Evolutionary conservation across 257 asterid genomes (phyloP).

Genomic region (Handroanthus guayacan): DNA sequence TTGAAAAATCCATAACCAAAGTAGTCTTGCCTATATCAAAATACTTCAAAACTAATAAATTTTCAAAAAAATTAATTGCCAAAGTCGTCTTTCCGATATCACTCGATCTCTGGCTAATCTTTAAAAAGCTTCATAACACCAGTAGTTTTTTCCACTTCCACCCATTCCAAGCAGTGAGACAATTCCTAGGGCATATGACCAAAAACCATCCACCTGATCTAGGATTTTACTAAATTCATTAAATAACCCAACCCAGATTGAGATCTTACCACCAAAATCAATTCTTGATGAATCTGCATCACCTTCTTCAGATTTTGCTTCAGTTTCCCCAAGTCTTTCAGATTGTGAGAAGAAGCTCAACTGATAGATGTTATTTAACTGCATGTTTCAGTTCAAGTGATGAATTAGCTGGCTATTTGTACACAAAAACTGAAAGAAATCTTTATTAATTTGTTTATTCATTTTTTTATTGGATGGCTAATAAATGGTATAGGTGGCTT

Average conservation of each 20-base stretch:
- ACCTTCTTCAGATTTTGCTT: not conserved
- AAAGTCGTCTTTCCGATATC: too few relatives aligned
- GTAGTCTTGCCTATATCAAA: not conserved
- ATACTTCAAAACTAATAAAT: too few relatives aligned
- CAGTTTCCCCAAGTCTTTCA: not conserved
- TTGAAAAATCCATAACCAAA: not conserved
- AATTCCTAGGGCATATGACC: not conserved
- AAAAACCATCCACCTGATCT: not conserved
- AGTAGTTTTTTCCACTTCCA: not conserved
- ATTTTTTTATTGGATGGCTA: too few relatives aligned
- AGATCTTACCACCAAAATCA: constrained; percentile 4
- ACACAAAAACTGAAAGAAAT: too few relatives aligned
- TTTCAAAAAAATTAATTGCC: too few relatives aligned
- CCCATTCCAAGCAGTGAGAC: constrained; percentile 1
- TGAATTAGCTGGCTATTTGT: too few relatives aligned
- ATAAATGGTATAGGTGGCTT: too few relatives aligned
- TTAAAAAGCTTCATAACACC: too few relatives aligned
- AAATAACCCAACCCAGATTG: not conserved
- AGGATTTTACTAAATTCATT: not conserved
- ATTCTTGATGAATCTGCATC: not conserved
- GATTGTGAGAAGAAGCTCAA: not conserved
- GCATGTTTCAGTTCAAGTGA: too few relatives aligned
- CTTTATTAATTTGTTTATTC: too few relatives aligned
- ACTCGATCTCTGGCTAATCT: too few relatives aligned
- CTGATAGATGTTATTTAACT: not conserved